These are phyloP conservation scores for Plenodomus tracheiphilus DNA, from an alignment of 2,329 filamentous ascomycete species.

Conservation along the genomic window DNA sequence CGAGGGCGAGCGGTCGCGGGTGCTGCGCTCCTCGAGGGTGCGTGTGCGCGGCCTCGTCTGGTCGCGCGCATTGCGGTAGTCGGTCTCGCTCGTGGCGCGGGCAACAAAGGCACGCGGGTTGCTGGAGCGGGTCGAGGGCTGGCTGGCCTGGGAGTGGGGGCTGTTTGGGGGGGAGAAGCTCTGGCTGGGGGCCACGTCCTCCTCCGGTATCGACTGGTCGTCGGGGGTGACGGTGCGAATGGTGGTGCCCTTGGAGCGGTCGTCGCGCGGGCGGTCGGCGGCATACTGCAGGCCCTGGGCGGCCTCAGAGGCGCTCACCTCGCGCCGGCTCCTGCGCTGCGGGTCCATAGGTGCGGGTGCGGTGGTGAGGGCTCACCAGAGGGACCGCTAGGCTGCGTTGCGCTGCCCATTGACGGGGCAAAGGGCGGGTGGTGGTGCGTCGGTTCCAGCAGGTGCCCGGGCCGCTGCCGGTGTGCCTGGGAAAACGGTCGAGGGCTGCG, in stretches of 20 bases:
- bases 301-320: constrained; percentile 28
- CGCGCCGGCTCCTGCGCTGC: constrained; percentile 27
- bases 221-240: constrained; percentile 72
- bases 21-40: constrained; percentile 52
- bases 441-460: constrained; percentile 12
- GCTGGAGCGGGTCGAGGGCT: constrained; percentile 11
- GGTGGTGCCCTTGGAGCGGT: constrained; percentile 29
- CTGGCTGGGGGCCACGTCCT: constrained; percentile 8
- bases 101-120: constrained; percentile 33
- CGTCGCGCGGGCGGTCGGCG: constrained; percentile 26
- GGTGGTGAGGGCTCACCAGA: constrained; percentile 1
- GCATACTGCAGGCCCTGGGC: constrained; percentile 10
- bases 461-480: constrained; percentile 12
- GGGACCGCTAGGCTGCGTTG: constrained; percentile 16
- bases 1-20: constrained; percentile 47
- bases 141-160: constrained; percentile 32
- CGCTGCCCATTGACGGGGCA: constrained; percentile 14
- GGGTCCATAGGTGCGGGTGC: constrained; percentile 32
- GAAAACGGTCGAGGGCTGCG: constrained; percentile 11
- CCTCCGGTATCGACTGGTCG: constrained; percentile 28
- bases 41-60: constrained; percentile 57
- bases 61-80: constrained; percentile 47
- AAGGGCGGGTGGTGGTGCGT: constrained; percentile 13
- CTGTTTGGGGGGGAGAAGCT: constrained; percentile 35
- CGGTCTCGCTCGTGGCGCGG: constrained; percentile 39